Percentiles rank a stretch among this genome's conserved stretches.
Evolutionary conservation across 257 asterid species (phyloP).

Genomic region (Nicotiana attenuata): DNA sequence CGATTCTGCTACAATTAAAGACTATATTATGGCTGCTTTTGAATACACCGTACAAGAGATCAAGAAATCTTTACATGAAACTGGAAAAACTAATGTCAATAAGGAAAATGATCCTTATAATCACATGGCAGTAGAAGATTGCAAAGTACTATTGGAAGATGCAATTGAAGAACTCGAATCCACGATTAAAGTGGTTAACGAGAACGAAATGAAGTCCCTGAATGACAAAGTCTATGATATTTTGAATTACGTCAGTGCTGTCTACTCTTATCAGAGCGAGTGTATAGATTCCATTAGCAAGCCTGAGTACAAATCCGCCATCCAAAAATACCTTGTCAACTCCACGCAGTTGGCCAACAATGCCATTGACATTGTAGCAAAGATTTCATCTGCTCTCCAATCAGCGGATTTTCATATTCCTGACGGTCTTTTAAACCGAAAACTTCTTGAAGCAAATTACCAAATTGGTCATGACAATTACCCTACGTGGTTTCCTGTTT

Average conservation of each 20-base stretch:
- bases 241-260: slow-evolving; percentile 42
- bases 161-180: slow-evolving; percentile 50
- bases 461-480: slow-evolving; percentile 24
- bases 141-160: slow-evolving; percentile 43
- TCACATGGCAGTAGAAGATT: slow-evolving; percentile 46
- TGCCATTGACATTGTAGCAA: slow-evolving; percentile 51
- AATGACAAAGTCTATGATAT: slow-evolving; percentile 36
- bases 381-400: slow-evolving; percentile 31
- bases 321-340: slow-evolving; percentile 34
- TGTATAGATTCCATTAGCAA: slow-evolving; percentile 41
- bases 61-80: slow-evolving; percentile 23
- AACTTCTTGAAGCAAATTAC: slow-evolving; percentile 12
- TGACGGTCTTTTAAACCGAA: slow-evolving; percentile 3
- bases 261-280: slow-evolving; percentile 32
- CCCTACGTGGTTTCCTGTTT: slow-evolving; percentile 47
- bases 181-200: slow-evolving; percentile 24
- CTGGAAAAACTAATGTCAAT: slow-evolving; percentile 21
- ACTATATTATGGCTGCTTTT: slow-evolving; percentile 41
- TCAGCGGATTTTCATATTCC: slow-evolving; percentile 14
- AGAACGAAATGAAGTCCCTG: slow-evolving; percentile 26
- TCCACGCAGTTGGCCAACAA: slow-evolving; percentile 53
- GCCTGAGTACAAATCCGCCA: slow-evolving; percentile 32
- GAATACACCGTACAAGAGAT: slow-evolving; percentile 35
- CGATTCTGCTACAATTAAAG: slow-evolving; percentile 39
- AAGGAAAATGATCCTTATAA: slow-evolving; percentile 25